phyloP scores from a whole-genome alignment of 495 filamentous ascomycete genomes.

The Talaromyces stipitatus region DNA sequence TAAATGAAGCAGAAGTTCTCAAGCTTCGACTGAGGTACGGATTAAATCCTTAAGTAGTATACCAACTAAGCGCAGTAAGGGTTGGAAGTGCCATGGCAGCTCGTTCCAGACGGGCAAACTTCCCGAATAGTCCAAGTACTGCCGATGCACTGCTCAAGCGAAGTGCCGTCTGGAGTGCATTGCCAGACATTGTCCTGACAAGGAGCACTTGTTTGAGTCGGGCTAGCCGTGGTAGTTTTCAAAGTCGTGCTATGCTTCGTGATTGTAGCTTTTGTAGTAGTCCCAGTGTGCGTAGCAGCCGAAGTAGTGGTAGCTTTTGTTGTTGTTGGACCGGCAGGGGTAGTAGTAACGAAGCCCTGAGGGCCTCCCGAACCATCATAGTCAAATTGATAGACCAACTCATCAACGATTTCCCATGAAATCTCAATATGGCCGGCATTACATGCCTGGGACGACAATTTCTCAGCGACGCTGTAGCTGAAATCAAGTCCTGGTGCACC shows the following conservation, averaged over 20 bases:
- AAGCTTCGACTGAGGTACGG: background rate
- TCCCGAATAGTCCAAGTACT: background rate
- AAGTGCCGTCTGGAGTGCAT: background rate
- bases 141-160: slow-evolving; percentile 3
- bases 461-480: slow-evolving; percentile 9
- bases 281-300: too few species aligned
- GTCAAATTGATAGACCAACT: slow-evolving; percentile 9
- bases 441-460: slow-evolving; percentile 8
- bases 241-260: background rate
- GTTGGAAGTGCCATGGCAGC: background rate
- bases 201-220: background rate
- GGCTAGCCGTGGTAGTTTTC: background rate
- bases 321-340: background rate
- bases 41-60: too few species aligned
- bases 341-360: background rate
- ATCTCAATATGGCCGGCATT: slow-evolving; percentile 8
- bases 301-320: background rate
- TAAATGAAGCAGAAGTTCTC: background rate
- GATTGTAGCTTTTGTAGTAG: too few species aligned
- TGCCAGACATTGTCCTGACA: background rate
- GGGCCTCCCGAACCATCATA: background rate
- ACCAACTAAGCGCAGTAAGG: slow-evolving; percentile 6
- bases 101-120: background rate
- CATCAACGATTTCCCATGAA: slow-evolving; percentile 12
- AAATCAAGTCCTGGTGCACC: slow-evolving; percentile 9